These are phyloP conservation scores for Globomyces sp. DNA, from an alignment of 371 early-diverging fungal genomes.

Conservation along the genomic window DNA sequence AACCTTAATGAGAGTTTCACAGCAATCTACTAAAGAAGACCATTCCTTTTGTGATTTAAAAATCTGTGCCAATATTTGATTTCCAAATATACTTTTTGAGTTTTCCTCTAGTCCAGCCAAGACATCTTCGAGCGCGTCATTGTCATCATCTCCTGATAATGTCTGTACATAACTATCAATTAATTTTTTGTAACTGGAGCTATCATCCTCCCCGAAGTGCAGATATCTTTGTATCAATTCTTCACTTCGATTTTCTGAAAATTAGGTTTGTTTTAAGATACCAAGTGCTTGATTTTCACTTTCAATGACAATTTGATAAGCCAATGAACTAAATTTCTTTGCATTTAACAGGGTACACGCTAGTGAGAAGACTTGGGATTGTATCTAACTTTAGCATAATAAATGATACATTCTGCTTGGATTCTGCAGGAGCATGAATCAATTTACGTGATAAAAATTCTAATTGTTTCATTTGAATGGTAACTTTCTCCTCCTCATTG, in stretches of 20 bases:
- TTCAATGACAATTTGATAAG: neutral
- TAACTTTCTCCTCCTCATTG: neutral
- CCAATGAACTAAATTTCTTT: neutral
- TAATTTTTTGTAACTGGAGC: neutral
- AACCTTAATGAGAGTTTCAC: constrained; percentile 1
- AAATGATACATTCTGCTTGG: neutral
- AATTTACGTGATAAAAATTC: neutral
- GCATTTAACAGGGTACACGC: neutral
- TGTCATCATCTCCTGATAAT: neutral
- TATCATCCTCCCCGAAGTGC: constrained; percentile 1
- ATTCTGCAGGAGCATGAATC: neutral
- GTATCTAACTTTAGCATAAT: too few relatives aligned
- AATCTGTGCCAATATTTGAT: neutral
- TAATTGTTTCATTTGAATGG: neutral
- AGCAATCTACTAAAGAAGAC: constrained; percentile 22
- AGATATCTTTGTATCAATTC: too few relatives aligned
- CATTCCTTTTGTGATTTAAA: constrained; percentile 3
- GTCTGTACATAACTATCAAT: neutral
- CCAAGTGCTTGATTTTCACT: neutral
- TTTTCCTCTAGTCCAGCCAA: neutral
- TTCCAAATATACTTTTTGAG: constrained; percentile 4
- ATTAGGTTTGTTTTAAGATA: neutral
- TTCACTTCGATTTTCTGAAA: neutral
- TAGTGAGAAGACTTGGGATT: too few relatives aligned
- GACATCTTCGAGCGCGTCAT: neutral